These are phyloP conservation scores for Neurospora sp. DNA, from an alignment of 495 filamentous ascomycete species.

Conservation along the genomic window DNA sequence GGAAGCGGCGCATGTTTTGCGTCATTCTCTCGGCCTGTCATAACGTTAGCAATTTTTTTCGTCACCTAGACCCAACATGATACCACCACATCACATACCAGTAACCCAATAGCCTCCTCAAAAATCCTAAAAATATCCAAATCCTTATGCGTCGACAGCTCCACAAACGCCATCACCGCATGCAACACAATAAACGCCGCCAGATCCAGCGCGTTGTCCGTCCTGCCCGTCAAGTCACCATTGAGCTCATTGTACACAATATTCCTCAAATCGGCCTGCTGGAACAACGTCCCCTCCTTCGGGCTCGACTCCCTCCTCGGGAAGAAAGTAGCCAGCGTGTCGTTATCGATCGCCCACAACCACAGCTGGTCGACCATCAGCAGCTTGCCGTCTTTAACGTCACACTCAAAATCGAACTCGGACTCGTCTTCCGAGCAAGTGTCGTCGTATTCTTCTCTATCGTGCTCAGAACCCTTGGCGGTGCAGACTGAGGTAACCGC, in stretches of 20 bases:
- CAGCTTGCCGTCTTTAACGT: constrained; percentile 49
- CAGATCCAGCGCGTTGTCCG: constrained; percentile 52
- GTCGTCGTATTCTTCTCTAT: constrained; percentile 2
- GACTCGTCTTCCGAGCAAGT: constrained; percentile 9
- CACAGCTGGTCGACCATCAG: constrained; percentile 65
- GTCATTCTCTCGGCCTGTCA: constrained; percentile 52
- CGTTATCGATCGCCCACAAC: constrained; percentile 55
- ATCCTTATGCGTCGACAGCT: constrained; percentile 47
- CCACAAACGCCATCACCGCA: constrained; percentile 52
- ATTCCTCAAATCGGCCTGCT: constrained; percentile 52
- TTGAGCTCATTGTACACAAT: constrained; percentile 62
- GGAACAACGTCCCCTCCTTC: constrained; percentile 46
- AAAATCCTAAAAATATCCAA: constrained; percentile 58
- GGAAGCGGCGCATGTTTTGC: constrained; percentile 52
- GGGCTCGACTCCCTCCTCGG: constrained; percentile 38
- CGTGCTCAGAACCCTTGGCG: background rate
- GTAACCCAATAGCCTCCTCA: constrained; percentile 55
- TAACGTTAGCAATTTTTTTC: background rate
- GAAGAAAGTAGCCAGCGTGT: constrained; percentile 49
- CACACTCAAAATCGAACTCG: constrained; percentile 18
- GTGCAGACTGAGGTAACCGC: background rate
- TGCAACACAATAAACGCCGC: constrained; percentile 53
- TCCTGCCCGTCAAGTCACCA: constrained; percentile 53
- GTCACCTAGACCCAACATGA: too few relatives aligned
- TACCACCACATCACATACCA: constrained; percentile 29